Base-by-base conservation (phyloP, 2,329 filamentous ascomycete genomes). In the Fusarium sp. region DNA sequence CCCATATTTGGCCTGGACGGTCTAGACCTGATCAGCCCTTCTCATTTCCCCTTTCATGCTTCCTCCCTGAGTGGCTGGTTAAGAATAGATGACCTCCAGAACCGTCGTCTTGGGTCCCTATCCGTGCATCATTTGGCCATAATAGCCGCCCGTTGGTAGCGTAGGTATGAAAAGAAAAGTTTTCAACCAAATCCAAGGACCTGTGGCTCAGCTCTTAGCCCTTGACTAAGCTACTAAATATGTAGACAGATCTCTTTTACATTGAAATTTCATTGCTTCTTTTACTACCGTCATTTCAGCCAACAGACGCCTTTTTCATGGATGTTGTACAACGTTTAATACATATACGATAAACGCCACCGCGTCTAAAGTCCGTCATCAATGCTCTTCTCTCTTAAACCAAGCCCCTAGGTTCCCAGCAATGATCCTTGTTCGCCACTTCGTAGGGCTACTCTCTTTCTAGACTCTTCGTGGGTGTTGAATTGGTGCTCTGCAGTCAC, bases 1-100 rank as follows among this genome's bases (percentile, higher is more conserved):
- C 58, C 71, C 58, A 68, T 71, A 41, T 18, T 58, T 57, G 54
- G 58, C 51, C 70, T 42, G 22, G 38, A 18, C 24, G 67, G 58
- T 71, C 71, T 71, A 62, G 62, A 71, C 66, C 71, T 36, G 62
- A 73, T 73, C 70, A 55, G 35, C 62, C 71, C 58, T 71, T 60
- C 20, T 58, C 53, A 68, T 61, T 73, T 71, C 70, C 57, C 24
- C 30, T 63, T 73, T 71, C 31, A 45, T 36, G 31, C 39, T 38
- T 39, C 28, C 26, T 56, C 22, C 50, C 56, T 58, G 45, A 67
- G 47, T 59, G 61, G 66, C 51, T 39, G 39, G 60, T 70, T 33
- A 70, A 59, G 70, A 71, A 73, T 71, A 74, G 62, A 67, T 67
- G 45, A 30, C 48, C 36, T 53, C 44, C 48, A n/a, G 39, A 53